Evolutionary conservation across 1,284 basidiomycete species (phyloP).

Genomic region (Fistulinella staudtii): DNA sequence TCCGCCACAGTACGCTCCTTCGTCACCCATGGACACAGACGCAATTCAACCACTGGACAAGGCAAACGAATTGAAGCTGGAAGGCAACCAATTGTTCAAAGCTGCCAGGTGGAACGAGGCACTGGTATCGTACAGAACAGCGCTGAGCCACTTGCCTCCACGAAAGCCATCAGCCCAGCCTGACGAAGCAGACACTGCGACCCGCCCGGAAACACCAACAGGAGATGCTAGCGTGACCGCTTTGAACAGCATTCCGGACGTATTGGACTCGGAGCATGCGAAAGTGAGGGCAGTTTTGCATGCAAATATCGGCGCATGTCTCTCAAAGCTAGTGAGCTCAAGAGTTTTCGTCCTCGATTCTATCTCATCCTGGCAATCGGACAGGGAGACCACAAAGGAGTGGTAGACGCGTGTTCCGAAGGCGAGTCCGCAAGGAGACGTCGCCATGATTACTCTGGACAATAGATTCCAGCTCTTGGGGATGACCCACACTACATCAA

Average conservation of each 20-base stretch:
- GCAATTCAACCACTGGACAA: slow-evolving; percentile 42
- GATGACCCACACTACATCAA: slow-evolving; percentile 87
- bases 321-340: slow-evolving; percentile 63
- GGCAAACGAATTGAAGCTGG: slow-evolving; percentile 58
- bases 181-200: slow-evolving; percentile 12
- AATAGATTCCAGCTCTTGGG: slow-evolving; percentile 57
- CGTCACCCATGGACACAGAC: slow-evolving; percentile 29
- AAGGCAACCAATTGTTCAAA: slow-evolving; percentile 54
- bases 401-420: slow-evolving; percentile 72
- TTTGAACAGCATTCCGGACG: slow-evolving; percentile 3
- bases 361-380: slow-evolving; percentile 6
- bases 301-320: slow-evolving; percentile 79
- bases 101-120: slow-evolving; percentile 61
- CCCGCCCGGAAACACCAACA: slow-evolving; percentile 14
- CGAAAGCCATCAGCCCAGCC: slow-evolving; percentile 24
- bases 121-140: slow-evolving; percentile 57
- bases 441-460: slow-evolving; percentile 4
- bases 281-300: slow-evolving; percentile 66
- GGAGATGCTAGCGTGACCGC: slow-evolving; percentile 1
- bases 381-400: slow-evolving; percentile 72
- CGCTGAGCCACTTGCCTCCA: slow-evolving; percentile 54
- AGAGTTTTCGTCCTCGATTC: background rate
- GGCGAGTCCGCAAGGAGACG: slow-evolving; percentile 38
- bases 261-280: slow-evolving; percentile 43
- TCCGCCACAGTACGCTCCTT: background rate